Evolutionary conservation across 371 early-diverging fungal species (phyloP).

Genomic region (Mortierella sp.): DNA sequence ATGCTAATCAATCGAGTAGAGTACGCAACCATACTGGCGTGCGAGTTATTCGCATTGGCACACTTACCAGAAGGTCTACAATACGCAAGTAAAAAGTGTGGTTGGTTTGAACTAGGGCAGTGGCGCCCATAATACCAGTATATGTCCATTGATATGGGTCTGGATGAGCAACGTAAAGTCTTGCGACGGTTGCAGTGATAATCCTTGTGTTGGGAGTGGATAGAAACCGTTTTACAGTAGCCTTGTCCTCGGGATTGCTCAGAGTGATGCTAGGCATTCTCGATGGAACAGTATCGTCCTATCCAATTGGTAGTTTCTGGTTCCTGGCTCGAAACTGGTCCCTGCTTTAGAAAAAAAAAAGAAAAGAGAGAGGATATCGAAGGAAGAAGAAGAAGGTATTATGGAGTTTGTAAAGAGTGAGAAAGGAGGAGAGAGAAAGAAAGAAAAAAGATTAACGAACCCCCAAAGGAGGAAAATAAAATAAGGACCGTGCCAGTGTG

Average conservation of each 20-base stretch:
- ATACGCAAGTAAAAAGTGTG: constrained; percentile 78
- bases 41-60: background rate
- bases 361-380: background rate
- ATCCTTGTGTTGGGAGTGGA: constrained; percentile 73
- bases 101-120: constrained; percentile 70
- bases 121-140: constrained; percentile 82
- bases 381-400: background rate
- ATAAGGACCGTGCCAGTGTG: background rate
- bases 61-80: constrained; percentile 78
- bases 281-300: background rate
- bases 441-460: background rate
- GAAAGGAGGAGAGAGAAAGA: background rate
- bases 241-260: constrained; percentile 68
- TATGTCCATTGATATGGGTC: constrained; percentile 81
- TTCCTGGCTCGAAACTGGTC: background rate
- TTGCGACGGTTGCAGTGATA: constrained; percentile 83
- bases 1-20: too few relatives aligned
- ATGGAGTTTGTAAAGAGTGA: background rate
- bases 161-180: constrained; percentile 84
- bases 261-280: constrained; percentile 68
- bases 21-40: background rate
- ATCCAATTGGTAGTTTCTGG: background rate
- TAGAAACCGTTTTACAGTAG: constrained; percentile 65
- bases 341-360: background rate
- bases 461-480: background rate